Conservation (phyloP, 1,284 basidiomycete species). For the Pseudozyma sp. region DNA sequence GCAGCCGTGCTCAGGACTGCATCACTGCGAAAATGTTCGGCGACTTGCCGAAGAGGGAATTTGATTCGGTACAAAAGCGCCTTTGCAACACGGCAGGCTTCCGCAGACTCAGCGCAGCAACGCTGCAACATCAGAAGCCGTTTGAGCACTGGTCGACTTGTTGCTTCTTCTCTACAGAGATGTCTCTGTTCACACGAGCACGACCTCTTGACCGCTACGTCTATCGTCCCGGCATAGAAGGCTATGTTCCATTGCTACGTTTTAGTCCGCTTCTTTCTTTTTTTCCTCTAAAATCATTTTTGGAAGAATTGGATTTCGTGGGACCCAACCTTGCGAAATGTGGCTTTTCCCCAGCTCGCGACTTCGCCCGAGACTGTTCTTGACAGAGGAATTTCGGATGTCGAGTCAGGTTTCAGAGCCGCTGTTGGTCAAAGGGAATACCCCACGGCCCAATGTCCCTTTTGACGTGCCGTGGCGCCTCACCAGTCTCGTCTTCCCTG, state of each 20-base stretch:
- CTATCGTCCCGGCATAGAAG: no score
- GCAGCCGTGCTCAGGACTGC: no score
- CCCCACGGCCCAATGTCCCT: not conserved
- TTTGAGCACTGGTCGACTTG: no score
- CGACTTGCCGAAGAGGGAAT: no score
- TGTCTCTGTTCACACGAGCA: no score
- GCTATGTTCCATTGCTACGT: not conserved
- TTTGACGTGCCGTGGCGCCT: conserved; percentile 4
- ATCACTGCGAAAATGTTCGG: no score
- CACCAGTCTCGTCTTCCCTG: not conserved
- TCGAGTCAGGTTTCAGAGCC: conserved; percentile 3
- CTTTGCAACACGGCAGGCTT: no score
- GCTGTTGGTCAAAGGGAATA: not conserved
- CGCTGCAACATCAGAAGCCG: no score
- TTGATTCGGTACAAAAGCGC: no score
- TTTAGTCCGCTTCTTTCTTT: not conserved
- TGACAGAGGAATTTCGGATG: not conserved
- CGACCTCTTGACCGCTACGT: no score
- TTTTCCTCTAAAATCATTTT: not conserved
- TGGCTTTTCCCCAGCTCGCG: conserved; percentile 5
- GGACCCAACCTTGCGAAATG: conserved; percentile 5
- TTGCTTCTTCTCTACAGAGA: no score
- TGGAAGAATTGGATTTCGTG: not conserved
- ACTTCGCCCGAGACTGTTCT: conserved; percentile 11
- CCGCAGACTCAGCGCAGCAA: no score